Conservation (phyloP, 2,329 filamentous ascomycete species). For the Fusarium poae region DNA sequence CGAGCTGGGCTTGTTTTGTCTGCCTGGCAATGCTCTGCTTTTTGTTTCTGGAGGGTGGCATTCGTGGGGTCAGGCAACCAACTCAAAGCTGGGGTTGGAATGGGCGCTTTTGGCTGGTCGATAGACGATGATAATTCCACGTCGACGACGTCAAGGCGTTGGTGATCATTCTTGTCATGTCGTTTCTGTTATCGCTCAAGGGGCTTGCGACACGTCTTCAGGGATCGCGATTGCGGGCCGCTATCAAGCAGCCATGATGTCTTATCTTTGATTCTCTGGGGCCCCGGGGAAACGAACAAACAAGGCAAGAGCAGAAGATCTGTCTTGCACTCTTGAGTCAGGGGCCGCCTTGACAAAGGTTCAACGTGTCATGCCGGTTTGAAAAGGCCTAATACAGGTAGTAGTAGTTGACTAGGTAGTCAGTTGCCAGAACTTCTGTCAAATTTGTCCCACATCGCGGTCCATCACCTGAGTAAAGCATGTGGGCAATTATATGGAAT, state of each 20-base stretch:
- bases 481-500: constrained; percentile 36
- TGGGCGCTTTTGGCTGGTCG: constrained; percentile 36
- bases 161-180: constrained; percentile 28
- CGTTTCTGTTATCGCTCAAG: constrained; percentile 15
- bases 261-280: constrained; percentile 37
- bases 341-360: constrained; percentile 5
- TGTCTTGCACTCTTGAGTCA: constrained; percentile 29
- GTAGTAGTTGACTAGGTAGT: not conserved
- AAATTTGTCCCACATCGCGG: constrained; percentile 12
- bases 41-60: constrained; percentile 38
- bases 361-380: constrained; percentile 18
- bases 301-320: constrained; percentile 20
- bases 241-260: constrained; percentile 30
- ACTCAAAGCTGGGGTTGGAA: constrained; percentile 40
- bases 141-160: constrained; percentile 35
- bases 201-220: constrained; percentile 18
- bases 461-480: constrained; percentile 27
- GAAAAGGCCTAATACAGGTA: constrained; percentile 13
- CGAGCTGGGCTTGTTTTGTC: constrained; percentile 12
- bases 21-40: constrained; percentile 14
- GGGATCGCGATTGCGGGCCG: constrained; percentile 28
- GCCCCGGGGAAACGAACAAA: constrained; percentile 29
- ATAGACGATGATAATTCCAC: constrained; percentile 28
- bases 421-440: not conserved
- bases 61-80: constrained; percentile 32